phyloP scores from a whole-genome alignment of 2,329 filamentous ascomycete genomes.

The Penicillium psychrosexuale region DNA sequence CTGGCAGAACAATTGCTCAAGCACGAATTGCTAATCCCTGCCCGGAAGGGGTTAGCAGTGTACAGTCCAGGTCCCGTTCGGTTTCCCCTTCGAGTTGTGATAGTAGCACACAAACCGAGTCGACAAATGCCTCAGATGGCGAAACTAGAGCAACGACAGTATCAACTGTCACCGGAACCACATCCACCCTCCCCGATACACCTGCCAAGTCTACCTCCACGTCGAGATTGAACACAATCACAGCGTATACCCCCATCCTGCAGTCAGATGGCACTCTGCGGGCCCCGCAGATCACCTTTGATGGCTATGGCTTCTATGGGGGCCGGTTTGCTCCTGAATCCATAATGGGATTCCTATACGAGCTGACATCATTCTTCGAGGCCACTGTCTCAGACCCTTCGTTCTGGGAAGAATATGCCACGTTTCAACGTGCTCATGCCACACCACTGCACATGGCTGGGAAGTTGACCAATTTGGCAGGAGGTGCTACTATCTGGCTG shows the following conservation, averaged over 20 bases:
- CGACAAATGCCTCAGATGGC: constrained; percentile 9
- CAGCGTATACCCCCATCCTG: constrained; percentile 22
- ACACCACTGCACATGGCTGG: constrained; percentile 21
- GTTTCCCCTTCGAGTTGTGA: constrained; percentile 6
- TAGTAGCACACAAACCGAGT: constrained; percentile 10
- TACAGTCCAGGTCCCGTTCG: neutral
- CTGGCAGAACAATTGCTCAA: constrained; percentile 2
- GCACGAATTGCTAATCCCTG: constrained; percentile 2
- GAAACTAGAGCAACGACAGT: constrained; percentile 14
- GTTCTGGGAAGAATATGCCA: constrained; percentile 27
- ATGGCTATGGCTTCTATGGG: constrained; percentile 26
- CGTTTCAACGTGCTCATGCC: constrained; percentile 15
- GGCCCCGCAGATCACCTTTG: constrained; percentile 21
- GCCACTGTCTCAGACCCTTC: constrained; percentile 22
- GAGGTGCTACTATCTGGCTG: constrained; percentile 26
- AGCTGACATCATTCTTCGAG: constrained; percentile 27
- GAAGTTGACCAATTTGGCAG: constrained; percentile 17
- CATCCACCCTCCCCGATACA: constrained; percentile 8
- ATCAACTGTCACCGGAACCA: constrained; percentile 12
- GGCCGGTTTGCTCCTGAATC: constrained; percentile 30
- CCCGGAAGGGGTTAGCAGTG: neutral
- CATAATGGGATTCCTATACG: constrained; percentile 25
- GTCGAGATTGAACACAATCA: constrained; percentile 4
- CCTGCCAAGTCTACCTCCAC: constrained; percentile 7
- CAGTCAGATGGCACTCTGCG: constrained; percentile 20